Evolutionary conservation across 352 stramenopile species (phyloP), one percentile per base, ranked within the genome.

Genomic region (Achlya hypogyna): DNA sequence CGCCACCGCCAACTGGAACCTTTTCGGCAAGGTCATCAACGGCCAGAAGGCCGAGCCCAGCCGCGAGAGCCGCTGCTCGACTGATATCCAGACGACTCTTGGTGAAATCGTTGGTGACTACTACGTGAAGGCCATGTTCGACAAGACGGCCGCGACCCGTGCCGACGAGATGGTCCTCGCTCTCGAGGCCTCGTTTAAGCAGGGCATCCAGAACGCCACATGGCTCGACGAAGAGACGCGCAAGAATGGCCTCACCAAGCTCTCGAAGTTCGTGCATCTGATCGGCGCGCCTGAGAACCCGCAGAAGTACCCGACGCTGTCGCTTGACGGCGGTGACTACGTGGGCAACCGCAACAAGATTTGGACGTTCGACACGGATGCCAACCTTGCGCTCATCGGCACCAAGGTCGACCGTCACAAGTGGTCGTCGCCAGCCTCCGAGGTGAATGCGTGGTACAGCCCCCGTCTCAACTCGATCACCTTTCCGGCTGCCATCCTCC

Each of bases 401-500:
- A 63, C 54, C 6, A 58, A 6, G 28, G 59, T 66, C 49, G 59
- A 66, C 34, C 42, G 42, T 10, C 53, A 67, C 49, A 74, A 72
- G 53, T 85, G 76, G 78, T 63, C 62, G 74, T 87, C 91, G 79
- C 88, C 82, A 5, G 78, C 82, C 12, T 77, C 87, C 65, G 90
- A 78, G 5, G 78, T 93, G 14, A 93, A 93, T 75, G 81, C 78
- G 14, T 75, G 42, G 49, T 64, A 75, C 53, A 32, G 23, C 29
- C 63, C 62, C 10, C 23, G 5, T 16, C 22, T 52, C 14, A 75
- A 75, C 20, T 75, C 87, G 54, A 91, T 95, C 69, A 78, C 88
- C 1, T 92, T 95, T 66, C 86, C 86, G 18, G 82, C 84, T 18
- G 86, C 86, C n/a, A 95, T 92, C 54, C 65, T 95, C 20, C 84